Evolutionary conservation across 495 filamentous ascomycete genomes (phyloP), one percentile per base, ranked within the genome.

Genomic region (Cercophora scortea): DNA sequence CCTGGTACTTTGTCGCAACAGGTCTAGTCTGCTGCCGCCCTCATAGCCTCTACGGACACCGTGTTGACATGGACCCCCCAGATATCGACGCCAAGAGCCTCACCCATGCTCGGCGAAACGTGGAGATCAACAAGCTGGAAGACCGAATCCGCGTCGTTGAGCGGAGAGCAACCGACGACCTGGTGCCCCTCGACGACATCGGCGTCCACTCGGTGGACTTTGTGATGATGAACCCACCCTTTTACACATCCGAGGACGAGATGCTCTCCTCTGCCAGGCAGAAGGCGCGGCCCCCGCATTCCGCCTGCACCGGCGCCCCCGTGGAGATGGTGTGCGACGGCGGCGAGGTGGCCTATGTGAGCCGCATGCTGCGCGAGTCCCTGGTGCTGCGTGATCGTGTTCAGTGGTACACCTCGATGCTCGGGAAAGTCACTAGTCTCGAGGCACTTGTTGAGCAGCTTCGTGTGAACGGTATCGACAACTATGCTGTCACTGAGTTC

Each of bases 221-320:
- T 61, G 84, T 81, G 44, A 95, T 96, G 83, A 90, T 84, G 68
- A 98, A 98, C 58, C 93, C 93, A 1, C 93, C 93, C 0, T 98
- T 98, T 71, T 96, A 95, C 71, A 59, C 76, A 17, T 91, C 88
- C 4, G 71, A 76, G 15, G 66, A 76, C 11, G 88, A 94, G 36
- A 81, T 96, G 68, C 53, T 78, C 1, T 69, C 71, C 9, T 82
- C 84, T 0, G 86, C 88, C 0, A 58, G 70, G 18, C 66, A 74
- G 32, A 97, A 96, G 62, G 59, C 72, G 8, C 73, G 78, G 3
- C 81, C 82, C 1, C 88, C 93, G 0, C 79, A 80, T 49, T 87
- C 88, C 53, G 79, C 81, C 18, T 96, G 91, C 67, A 96, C 91
- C 0, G 92, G 90, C 6, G 79, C 86, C 0, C 78, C 80, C 1